Percentiles rank a stretch among this genome's conserved stretches.
phyloP scores from a whole-genome alignment of 768 basidiomycete genomes.

The Boletus rufocinnamomeus region DNA sequence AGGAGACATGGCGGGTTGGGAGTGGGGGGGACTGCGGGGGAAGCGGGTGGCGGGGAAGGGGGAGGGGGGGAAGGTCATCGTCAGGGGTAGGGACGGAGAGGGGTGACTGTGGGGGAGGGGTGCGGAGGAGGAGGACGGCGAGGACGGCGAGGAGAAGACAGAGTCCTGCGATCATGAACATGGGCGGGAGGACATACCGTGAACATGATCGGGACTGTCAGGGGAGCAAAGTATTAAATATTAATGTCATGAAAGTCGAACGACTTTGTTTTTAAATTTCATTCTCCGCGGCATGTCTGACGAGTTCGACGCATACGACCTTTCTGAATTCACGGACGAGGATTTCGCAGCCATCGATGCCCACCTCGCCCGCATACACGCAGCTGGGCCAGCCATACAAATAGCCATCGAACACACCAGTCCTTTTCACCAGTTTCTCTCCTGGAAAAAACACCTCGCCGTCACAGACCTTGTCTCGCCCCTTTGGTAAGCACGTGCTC shows the following conservation, averaged over 20 bases:
- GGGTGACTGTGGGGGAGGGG: not conserved
- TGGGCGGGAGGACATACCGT: slow-evolving; percentile 1
- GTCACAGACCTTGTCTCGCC: slow-evolving; percentile 66
- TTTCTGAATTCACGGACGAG: slow-evolving; percentile 58
- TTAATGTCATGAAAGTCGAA: slow-evolving; percentile 17
- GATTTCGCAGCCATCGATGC: slow-evolving; percentile 49
- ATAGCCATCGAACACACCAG: slow-evolving; percentile 31
- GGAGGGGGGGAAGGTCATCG: not conserved
- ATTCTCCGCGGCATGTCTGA: slow-evolving; percentile 31
- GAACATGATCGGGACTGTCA: slow-evolving; percentile 2
- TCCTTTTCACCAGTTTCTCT: slow-evolving; percentile 49
- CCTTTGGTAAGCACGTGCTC: slow-evolving; percentile 48
- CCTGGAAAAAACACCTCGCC: slow-evolving; percentile 44
- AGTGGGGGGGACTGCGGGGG: not conserved
- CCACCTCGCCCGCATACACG: slow-evolving; percentile 1
- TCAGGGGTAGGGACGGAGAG: not conserved
- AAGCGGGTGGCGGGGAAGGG: not conserved
- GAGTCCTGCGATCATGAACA: slow-evolving; percentile 11
- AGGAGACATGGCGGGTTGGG: slow-evolving; percentile 24
- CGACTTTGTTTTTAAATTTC: slow-evolving; percentile 19
- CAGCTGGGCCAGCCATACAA: slow-evolving; percentile 36
- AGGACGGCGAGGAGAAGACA: slow-evolving; percentile 2
- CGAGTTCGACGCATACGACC: slow-evolving; percentile 51
- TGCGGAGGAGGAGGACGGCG: not conserved
- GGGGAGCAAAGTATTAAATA: no score